A percentile compares a stretch with the other conserved stretches of the same genome.
Conservation (phyloP, 257 asterid species). For the Ehretia macrophylla region DNA sequence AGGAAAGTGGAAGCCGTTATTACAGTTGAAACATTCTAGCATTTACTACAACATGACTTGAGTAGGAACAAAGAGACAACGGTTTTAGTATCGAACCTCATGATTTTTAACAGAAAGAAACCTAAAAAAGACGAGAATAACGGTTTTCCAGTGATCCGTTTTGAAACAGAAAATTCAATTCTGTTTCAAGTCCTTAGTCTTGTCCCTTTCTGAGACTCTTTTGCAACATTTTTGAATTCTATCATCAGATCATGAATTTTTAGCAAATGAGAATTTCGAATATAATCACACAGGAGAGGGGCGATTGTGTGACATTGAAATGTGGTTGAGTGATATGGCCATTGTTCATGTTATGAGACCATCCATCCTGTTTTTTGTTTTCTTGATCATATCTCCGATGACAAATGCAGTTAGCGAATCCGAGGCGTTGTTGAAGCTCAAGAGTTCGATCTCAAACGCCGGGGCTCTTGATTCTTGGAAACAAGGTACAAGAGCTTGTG, state of each 20-base stretch:
- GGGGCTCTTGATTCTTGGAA: slow-evolving; percentile 64
- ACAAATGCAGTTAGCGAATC: slow-evolving; percentile 41
- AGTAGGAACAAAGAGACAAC: neutral
- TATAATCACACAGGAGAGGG: neutral
- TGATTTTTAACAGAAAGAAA: too few species aligned
- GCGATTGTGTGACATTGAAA: too few species aligned
- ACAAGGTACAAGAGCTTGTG: slow-evolving; percentile 62
- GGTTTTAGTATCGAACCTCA: too few species aligned
- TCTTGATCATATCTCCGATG: slow-evolving; percentile 16
- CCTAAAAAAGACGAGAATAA: slow-evolving; percentile 20
- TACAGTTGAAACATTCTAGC: neutral
- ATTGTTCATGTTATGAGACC: slow-evolving; percentile 27
- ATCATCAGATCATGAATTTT: neutral
- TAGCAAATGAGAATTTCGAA: neutral
- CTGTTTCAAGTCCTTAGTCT: slow-evolving; percentile 2
- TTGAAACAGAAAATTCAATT: neutral
- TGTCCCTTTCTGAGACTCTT: slow-evolving; percentile 9
- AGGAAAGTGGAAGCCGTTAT: slow-evolving; percentile 2
- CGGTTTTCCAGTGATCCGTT: slow-evolving; percentile 32
- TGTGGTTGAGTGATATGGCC: slow-evolving; percentile 34
- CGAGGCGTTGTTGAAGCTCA: slow-evolving; percentile 61
- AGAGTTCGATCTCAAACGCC: slow-evolving; percentile 40
- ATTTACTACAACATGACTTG: too few species aligned
- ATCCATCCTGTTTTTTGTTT: slow-evolving; percentile 22
- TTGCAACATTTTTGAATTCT: too few species aligned